These are phyloP conservation scores for Echium plantagineum DNA, from an alignment of 257 asterid species.

Conservation along the genomic window DNA sequence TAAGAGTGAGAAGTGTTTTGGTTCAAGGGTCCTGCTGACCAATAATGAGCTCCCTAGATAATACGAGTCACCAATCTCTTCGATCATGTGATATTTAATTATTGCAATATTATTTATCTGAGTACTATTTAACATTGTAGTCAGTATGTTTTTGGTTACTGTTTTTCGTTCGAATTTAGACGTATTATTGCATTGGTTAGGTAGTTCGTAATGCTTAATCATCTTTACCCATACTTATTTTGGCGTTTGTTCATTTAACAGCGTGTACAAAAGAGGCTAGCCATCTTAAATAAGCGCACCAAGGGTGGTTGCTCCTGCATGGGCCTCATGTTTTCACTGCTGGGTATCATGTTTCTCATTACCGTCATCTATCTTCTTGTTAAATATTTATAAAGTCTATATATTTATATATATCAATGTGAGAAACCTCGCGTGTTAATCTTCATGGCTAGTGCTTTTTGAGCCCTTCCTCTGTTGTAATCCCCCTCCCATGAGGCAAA, in stretches of 20 bases:
- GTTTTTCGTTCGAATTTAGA: too few species aligned
- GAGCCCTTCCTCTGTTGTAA: neutral
- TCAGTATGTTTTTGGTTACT: too few species aligned
- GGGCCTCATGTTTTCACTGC: constrained; percentile 46
- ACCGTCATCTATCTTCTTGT: constrained; percentile 53
- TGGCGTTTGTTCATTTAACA: constrained; percentile 18
- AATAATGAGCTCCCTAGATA: too few species aligned
- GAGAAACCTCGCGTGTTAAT: neutral
- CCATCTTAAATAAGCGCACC: constrained; percentile 57
- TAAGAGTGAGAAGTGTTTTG: too few species aligned
- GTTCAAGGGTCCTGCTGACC: too few species aligned
- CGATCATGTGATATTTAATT: too few species aligned
- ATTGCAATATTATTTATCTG: too few species aligned
- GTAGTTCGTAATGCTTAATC: neutral
- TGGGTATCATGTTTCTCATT: constrained; percentile 57
- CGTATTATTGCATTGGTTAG: neutral
- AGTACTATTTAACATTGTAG: too few species aligned
- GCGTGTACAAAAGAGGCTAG: constrained; percentile 75
- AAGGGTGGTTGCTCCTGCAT: constrained; percentile 93
- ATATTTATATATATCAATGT: neutral
- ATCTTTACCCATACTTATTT: neutral
- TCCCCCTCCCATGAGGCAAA: neutral
- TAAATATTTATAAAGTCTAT: constrained; percentile 49
- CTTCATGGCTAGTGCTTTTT: neutral
- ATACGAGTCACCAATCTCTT: too few species aligned